Percentiles rank a stretch among this genome's conserved stretches.
These are phyloP conservation scores for Pelargonium exstipulatum DNA, from an alignment of 441 rosid species.

Conservation along the genomic window DNA sequence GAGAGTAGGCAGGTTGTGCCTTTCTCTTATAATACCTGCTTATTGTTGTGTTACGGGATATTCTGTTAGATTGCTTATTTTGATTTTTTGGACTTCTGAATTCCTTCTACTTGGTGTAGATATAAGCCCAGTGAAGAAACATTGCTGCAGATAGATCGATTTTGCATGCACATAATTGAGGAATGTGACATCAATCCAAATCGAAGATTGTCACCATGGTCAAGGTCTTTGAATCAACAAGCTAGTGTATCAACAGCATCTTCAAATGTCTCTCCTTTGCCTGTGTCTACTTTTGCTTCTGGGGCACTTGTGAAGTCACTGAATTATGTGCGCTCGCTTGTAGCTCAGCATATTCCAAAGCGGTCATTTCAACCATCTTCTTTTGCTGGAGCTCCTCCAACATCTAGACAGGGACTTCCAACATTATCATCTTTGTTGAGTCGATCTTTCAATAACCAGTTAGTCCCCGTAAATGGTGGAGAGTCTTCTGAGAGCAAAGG, in stretches of 20 bases:
- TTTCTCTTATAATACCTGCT: not conserved
- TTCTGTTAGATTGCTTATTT: too few relatives aligned
- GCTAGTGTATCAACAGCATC: slow-evolving; percentile 35
- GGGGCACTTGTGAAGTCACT: slow-evolving; percentile 83
- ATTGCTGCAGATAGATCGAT: slow-evolving; percentile 78
- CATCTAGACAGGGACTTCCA: slow-evolving; percentile 76
- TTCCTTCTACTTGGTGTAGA: slow-evolving; percentile 44
- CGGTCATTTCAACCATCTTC: slow-evolving; percentile 82
- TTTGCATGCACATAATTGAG: slow-evolving; percentile 65
- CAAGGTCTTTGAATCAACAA: slow-evolving; percentile 44
- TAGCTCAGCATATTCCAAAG: slow-evolving; percentile 77
- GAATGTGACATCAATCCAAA: slow-evolving; percentile 68
- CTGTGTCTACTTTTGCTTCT: slow-evolving; percentile 88
- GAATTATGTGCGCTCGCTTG: slow-evolving; percentile 89
- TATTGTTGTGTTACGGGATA: not conserved
- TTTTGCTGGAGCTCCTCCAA: slow-evolving; percentile 72
- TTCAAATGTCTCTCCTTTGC: slow-evolving; percentile 51
- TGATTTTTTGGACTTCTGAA: slow-evolving; percentile 15
- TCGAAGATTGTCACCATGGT: slow-evolving; percentile 45
- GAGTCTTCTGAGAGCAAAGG: slow-evolving; percentile 73
- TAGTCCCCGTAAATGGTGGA: slow-evolving; percentile 54
- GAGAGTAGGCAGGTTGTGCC: not conserved
- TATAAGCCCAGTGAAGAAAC: slow-evolving; percentile 96
- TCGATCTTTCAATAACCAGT: slow-evolving; percentile 77
- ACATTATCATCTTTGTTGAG: slow-evolving; percentile 76